Evolutionary conservation across 768 basidiomycete genomes (phyloP).

Genomic region (Lactarius sanguifluus): DNA sequence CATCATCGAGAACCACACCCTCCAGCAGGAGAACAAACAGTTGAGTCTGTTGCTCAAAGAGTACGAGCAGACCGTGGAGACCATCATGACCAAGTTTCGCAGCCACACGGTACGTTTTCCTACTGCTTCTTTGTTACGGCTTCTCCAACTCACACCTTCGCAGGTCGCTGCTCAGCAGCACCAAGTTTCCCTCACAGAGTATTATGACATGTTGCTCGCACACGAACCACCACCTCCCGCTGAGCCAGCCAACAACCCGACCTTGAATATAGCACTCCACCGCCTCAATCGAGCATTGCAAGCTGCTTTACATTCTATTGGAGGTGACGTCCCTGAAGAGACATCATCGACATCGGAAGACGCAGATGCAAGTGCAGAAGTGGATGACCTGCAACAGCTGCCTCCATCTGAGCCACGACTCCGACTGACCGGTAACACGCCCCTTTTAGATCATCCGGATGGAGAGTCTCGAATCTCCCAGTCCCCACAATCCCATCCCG

Average conservation of each 20-base stretch:
- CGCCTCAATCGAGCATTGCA: slow-evolving; percentile 70
- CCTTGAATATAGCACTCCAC: slow-evolving; percentile 64
- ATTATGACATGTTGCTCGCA: slow-evolving; percentile 87
- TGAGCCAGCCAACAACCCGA: slow-evolving; percentile 58
- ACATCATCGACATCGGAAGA: slow-evolving; percentile 24
- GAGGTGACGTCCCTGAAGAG: slow-evolving; percentile 51
- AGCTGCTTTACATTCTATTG: slow-evolving; percentile 67
- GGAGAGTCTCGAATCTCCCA: slow-evolving; percentile 2
- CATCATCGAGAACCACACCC: slow-evolving; percentile 89
- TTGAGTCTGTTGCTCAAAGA: slow-evolving; percentile 86
- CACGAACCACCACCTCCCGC: slow-evolving; percentile 53
- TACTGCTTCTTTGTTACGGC: slow-evolving; percentile 22
- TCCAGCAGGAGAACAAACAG: slow-evolving; percentile 95
- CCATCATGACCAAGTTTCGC: slow-evolving; percentile 95
- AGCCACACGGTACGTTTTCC: slow-evolving; percentile 73
- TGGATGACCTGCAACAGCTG: not conserved
- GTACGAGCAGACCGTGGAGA: slow-evolving; percentile 92
- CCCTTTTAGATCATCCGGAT: not conserved
- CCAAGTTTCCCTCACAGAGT: slow-evolving; percentile 79
- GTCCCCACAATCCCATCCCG: slow-evolving; percentile 1
- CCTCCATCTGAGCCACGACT: slow-evolving; percentile 3
- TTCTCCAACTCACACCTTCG: not conserved
- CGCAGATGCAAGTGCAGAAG: slow-evolving; percentile 13
- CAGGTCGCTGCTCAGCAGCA: slow-evolving; percentile 92
- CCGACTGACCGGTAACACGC: not conserved